Conservation (phyloP, 169 alveolate genomes). For the Eimeria maxima region DNA sequence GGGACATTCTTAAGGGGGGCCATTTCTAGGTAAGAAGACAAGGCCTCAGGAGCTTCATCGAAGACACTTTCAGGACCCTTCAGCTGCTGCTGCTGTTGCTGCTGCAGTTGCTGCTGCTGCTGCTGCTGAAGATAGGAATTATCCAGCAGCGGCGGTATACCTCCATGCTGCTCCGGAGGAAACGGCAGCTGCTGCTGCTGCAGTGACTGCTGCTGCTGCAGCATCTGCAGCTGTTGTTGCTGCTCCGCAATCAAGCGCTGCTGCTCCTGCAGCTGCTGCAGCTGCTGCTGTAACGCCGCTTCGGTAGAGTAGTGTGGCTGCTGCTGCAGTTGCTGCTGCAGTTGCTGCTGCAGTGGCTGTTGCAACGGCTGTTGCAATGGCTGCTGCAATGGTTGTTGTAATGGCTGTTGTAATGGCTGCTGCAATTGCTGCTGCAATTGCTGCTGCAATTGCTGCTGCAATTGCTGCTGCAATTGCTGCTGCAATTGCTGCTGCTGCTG, state of each 20-base stretch:
- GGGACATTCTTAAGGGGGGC: slow-evolving; percentile 25
- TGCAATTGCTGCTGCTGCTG: not conserved
- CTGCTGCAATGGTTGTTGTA: not conserved
- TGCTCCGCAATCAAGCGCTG: not conserved
- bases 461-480: not conserved
- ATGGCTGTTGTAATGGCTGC: slow-evolving; percentile 1
- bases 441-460: slow-evolving; percentile 9
- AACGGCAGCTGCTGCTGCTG: slow-evolving; percentile 5
- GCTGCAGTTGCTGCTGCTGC: slow-evolving; percentile 36
- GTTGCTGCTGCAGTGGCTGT: not conserved
- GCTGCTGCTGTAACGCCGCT: slow-evolving; percentile 18
- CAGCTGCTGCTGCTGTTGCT: slow-evolving; percentile 17
- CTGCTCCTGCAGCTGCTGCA: slow-evolving; percentile 43
- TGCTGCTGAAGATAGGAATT: too few species aligned
- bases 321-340: not conserved
- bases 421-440: slow-evolving; percentile 33
- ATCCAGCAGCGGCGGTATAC: too few species aligned
- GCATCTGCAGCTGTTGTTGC: not conserved
- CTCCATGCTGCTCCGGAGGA: too few species aligned
- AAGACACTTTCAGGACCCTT: not conserved
- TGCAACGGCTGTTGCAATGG: not conserved
- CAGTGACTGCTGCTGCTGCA: not conserved
- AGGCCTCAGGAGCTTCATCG: not conserved
- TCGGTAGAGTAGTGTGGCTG: not conserved
- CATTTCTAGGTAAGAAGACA: slow-evolving; percentile 48